Evolutionary conservation across 2,329 filamentous ascomycete species (phyloP), one percentile per base, ranked within the genome.

Genomic region (Esteya vermicola): DNA sequence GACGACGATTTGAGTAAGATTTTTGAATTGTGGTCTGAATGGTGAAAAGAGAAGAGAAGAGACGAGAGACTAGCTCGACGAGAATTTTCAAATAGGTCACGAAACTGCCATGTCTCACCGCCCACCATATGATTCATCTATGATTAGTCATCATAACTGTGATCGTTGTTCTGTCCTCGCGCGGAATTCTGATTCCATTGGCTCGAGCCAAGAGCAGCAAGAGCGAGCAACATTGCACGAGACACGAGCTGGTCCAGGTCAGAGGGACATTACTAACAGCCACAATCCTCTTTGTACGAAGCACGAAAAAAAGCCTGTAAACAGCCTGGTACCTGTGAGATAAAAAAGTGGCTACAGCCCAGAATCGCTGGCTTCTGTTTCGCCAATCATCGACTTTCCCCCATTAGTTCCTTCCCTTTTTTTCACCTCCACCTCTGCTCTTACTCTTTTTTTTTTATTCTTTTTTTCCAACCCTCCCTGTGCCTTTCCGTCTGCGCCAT

Each of bases 1-100:
- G 61, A 53, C 61, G 57, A 54, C 51, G 50, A 51, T 52, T 54
- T 50, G 49, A 50, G 45, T 45, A 46, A 43, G 40, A 32, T 46
- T 40, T 38, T n/a, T 22, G 13, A 18, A 37, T 52, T 54, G 54
- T 55, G 56, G 56, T 55, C 52, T 50, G 46, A 44, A 41, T 50
- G 49, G 45, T 43, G 36, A 46, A 49, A 47, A 30, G 38, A 45
- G 45, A 47, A 42, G 43, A 44, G 42, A 41, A 37, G 43, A 44
- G 45, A 40, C 5, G 10, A 40, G 37, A 39, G 13, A 39, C 12
- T 7, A 10, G 10, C 5, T 16, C 16, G 18, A 19, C 31, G 23
- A 35, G 28, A 38, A 40, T 33, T 39, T 34, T 31, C 9, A 28
- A 19, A 22, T 13, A 38, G 23, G 19, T 40, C 26, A 27, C 12